Base-by-base conservation (phyloP, 1,284 basidiomycete genomes). In the Taiwanofungus camphoratus region DNA sequence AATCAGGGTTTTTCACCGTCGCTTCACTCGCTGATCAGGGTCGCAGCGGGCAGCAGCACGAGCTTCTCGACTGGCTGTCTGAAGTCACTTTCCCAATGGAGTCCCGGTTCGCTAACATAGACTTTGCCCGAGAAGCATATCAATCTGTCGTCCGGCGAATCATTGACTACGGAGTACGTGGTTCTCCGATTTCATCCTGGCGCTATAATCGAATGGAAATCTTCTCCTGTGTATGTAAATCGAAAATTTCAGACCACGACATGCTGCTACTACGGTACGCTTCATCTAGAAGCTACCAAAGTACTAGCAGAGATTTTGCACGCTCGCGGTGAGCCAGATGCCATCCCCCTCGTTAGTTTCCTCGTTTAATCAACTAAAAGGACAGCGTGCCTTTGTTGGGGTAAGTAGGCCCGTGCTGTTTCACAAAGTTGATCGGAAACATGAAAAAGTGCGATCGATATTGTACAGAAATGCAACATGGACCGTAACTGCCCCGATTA, bases 31-130 rank as follows among this genome's bases (percentile, higher is more conserved):
- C 15, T 33, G 31, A 33, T 7, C 15, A 21, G 13, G 31, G 18
- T n/a, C 34, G 24, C 49, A 88, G 86, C 30, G 87, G 88, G 15
- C 77, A 83, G 51, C 75, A 91, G 58, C 76, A 85, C 55, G 71
- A 96, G 61, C 81, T 98, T n/a, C 75, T 98, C 12, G 88, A 92
- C 52, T 98, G 94, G 94, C 77, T 97, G 23, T 63, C 80, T 29
- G 69, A 88, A 35, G 73, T 92, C 45, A 97, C 93, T 1, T 98
- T 95, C 61, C 95, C 94, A 0, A 81, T 81, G 58, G 95, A 98
- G 63, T 68, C 76, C n/a, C 79, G 76, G 48, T 97, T 92, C 60
- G 54, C 67, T n/a, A 82, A 95, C 57, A 48, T 73, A 1, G 61
- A 69, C 1, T 92, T 92, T 62, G 93, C 94, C 2, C 61, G 69